Conservation (phyloP, 495 filamentous ascomycete genomes). For the Penicillium alfredii region DNA sequence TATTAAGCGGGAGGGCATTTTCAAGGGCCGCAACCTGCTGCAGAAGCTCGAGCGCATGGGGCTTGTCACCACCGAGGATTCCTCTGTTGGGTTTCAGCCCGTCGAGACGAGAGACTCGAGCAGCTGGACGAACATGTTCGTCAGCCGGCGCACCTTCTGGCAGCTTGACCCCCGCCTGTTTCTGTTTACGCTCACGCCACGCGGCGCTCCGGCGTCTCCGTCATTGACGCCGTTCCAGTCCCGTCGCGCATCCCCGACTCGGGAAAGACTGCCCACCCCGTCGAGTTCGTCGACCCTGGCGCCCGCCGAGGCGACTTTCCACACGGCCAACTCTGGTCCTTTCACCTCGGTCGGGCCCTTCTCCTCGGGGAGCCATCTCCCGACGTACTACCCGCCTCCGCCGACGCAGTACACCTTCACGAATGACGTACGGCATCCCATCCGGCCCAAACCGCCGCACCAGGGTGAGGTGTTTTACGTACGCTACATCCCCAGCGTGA, state of each 20-base stretch:
- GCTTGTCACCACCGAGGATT: constrained; percentile 68
- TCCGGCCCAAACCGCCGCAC: constrained; percentile 81
- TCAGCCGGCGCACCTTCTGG: constrained; percentile 79
- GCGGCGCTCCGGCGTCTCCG: constrained; percentile 35
- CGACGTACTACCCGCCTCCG: constrained; percentile 83
- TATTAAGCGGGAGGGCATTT: constrained; percentile 78
- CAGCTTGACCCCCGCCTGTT: constrained; percentile 82
- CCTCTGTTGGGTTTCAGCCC: constrained; percentile 59
- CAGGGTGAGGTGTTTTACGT: constrained; percentile 88
- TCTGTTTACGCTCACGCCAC: constrained; percentile 75
- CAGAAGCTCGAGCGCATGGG: constrained; percentile 93
- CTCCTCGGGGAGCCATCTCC: constrained; percentile 69
- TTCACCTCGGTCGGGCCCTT: constrained; percentile 69
- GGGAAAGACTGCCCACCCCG: constrained; percentile 32
- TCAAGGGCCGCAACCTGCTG: constrained; percentile 74
- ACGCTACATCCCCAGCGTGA: constrained; percentile 74
- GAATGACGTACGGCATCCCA: constrained; percentile 73
- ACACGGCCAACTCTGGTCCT: constrained; percentile 44
- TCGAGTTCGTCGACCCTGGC: constrained; percentile 6
- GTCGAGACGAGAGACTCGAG: constrained; percentile 53
- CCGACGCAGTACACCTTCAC: constrained; percentile 77
- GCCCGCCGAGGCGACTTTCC: constrained; percentile 20
- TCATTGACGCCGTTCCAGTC: constrained; percentile 50
- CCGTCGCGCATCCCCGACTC: constrained; percentile 55
- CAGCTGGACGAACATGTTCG: constrained; percentile 76